A percentile compares a stretch with the other conserved stretches of the same genome.
These are phyloP conservation scores for Penicillium diatomitis DNA, from an alignment of 495 filamentous ascomycete species.

Conservation along the genomic window DNA sequence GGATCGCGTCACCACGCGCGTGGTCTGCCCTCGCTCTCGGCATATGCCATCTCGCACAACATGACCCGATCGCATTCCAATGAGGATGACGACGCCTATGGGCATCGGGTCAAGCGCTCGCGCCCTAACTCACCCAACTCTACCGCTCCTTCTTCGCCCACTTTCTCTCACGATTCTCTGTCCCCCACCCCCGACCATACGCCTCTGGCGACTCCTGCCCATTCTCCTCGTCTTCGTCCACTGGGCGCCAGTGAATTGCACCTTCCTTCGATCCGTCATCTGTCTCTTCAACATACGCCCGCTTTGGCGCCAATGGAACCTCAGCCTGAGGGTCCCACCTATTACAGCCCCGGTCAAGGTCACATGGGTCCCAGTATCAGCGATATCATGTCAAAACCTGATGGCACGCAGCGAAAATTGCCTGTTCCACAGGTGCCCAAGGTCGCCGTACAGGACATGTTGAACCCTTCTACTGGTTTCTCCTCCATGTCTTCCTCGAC, in stretches of 20 bases:
- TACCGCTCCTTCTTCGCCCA: constrained; percentile 94
- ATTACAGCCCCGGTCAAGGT: constrained; percentile 45
- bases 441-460: constrained; percentile 78
- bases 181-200: constrained; percentile 97
- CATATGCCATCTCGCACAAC: constrained; percentile 66
- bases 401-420: constrained; percentile 86
- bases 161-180: constrained; percentile 90
- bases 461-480: constrained; percentile 58
- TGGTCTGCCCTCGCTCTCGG: constrained; percentile 67
- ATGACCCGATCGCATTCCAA: constrained; percentile 91
- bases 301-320: constrained; percentile 91
- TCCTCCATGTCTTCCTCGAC: constrained; percentile 44
- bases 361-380: constrained; percentile 66
- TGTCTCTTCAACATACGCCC: constrained; percentile 81
- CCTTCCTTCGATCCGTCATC: constrained; percentile 78
- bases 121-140: constrained; percentile 89
- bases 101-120: constrained; percentile 74
- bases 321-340: constrained; percentile 45
- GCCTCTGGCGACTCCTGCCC: constrained; percentile 86
- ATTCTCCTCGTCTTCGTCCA: constrained; percentile 86
- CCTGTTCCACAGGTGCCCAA: constrained; percentile 85
- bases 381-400: constrained; percentile 84
- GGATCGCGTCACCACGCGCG: constrained; percentile 52
- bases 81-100: constrained; percentile 66
- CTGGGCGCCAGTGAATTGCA: constrained; percentile 59